Conservation (phyloP, 1,284 basidiomycete species). For the Tylopilus sp. region DNA sequence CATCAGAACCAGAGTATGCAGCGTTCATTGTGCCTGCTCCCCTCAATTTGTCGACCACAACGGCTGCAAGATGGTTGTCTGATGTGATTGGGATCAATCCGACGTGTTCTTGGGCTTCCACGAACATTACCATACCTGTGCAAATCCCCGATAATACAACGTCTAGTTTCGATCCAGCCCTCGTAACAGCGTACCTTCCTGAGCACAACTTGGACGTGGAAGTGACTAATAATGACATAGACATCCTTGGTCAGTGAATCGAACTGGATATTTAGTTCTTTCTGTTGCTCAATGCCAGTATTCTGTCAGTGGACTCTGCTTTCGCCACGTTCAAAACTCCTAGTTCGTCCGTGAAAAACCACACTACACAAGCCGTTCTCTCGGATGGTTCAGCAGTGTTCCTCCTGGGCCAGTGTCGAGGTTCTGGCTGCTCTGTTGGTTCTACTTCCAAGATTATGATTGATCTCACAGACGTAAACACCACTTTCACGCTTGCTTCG, state of each 20-base stretch:
- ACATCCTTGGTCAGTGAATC: conserved; percentile 8
- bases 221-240: neutral
- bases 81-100: conserved; percentile 30
- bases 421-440: conserved; percentile 15
- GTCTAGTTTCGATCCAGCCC: neutral
- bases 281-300: neutral
- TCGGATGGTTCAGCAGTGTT: conserved; percentile 26
- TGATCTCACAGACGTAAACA: conserved; percentile 16
- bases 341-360: conserved; percentile 14
- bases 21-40: conserved; percentile 23
- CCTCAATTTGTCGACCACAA: conserved; percentile 13
- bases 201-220: conserved; percentile 21
- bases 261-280: neutral
- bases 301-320: neutral
- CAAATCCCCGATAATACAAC: conserved; percentile 15
- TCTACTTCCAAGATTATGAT: neutral
- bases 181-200: conserved; percentile 17
- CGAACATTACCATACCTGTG: conserved; percentile 24
- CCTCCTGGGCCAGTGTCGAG: conserved; percentile 20
- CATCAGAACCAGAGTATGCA: conserved; percentile 14
- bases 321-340: conserved; percentile 16
- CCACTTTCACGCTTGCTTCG: conserved; percentile 13
- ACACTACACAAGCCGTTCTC: conserved; percentile 18
- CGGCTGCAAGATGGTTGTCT: conserved; percentile 28
- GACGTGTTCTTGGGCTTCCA: conserved; percentile 26